Evolutionary conservation across 75 land plant genomes (phyloP), one percentile per base, ranked within the genome.

Genomic region (Adiantum capillusveneris): DNA sequence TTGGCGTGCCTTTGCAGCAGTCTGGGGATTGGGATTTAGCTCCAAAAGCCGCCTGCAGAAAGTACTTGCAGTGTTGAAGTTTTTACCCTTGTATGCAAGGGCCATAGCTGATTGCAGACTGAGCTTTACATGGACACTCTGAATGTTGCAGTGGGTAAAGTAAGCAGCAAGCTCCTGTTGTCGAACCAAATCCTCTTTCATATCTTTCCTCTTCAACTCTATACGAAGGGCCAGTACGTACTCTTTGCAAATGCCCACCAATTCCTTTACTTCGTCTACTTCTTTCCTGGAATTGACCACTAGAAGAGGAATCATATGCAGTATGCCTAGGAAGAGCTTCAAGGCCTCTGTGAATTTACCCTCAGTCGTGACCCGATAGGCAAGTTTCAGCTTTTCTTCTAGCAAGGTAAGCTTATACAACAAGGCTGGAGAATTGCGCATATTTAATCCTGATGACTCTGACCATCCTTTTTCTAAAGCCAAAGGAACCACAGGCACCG

Each of bases 131-230:
- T 82, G 85, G 44, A 61, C 65, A 36, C 57, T 46, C 61, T 82
- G 84, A 11, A 82, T 71, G 29, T 75, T 70, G 53, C 84, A 82
- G 46, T 82, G 85, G 19, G 85, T 80, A 56, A 82, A 82, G 56
- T 82, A 82, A 25, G 85, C 84, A 24, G 85, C 84, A 14, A 82
- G 73, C 61, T 82, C 85, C 18, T 81, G 71, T 42, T 82, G 85
- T 18, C 84, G 83, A 46, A 75, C 58, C 20, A 74, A 29, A 20
- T 82, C 72, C 30, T 76, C 80, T 41, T 68, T 82, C 0, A 67
- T 27, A 49, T 82, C 84, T 52, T 65, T 80, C 65, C 85, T 80
- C 73, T 72, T 80, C 27, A 82, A 61, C 44, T 82, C 85, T 61
- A 82, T 80, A 25, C 76, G 72, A 56, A 82, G 56, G 42, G 81